Evolutionary conservation across 495 filamentous ascomycete genomes (phyloP).

Genomic region (Xylaria bambusicola): DNA sequence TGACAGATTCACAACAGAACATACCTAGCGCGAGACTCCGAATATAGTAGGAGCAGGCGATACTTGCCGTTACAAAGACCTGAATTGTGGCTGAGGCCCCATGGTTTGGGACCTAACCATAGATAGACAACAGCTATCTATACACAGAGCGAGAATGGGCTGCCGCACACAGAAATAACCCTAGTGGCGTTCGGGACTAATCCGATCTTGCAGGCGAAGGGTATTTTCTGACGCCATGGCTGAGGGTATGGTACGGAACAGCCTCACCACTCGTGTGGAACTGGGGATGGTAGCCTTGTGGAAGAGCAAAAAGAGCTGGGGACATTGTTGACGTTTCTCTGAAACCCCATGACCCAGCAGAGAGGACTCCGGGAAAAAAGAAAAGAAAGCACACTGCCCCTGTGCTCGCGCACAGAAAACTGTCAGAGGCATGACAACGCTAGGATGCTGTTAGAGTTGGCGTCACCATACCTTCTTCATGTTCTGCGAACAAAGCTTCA

Average conservation of each 20-base stretch:
- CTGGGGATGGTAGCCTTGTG: background rate
- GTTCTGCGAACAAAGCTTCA: background rate
- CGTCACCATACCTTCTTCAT: constrained; percentile 6
- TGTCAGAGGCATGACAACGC: background rate
- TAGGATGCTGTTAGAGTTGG: background rate
- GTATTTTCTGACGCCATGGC: background rate
- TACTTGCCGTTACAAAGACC: background rate
- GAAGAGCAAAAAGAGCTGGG: background rate
- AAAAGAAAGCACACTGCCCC: constrained; percentile 11
- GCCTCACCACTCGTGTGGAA: background rate
- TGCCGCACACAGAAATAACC: background rate
- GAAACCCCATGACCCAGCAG: background rate
- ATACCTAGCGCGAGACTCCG: background rate
- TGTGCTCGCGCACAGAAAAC: background rate
- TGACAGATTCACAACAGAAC: too few species aligned
- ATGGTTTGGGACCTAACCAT: background rate
- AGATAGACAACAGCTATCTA: background rate
- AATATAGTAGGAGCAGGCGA: background rate
- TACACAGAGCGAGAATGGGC: background rate
- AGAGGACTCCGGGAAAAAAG: background rate
- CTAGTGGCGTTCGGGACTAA: constrained; percentile 7
- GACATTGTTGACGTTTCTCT: background rate
- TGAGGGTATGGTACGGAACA: background rate
- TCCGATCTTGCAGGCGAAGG: background rate
- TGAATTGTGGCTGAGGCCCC: background rate